A percentile compares a stretch with the other conserved stretches of the same genome.
Evolutionary conservation across 768 basidiomycete genomes (phyloP).

Genomic region (Arthromyces matolae): DNA sequence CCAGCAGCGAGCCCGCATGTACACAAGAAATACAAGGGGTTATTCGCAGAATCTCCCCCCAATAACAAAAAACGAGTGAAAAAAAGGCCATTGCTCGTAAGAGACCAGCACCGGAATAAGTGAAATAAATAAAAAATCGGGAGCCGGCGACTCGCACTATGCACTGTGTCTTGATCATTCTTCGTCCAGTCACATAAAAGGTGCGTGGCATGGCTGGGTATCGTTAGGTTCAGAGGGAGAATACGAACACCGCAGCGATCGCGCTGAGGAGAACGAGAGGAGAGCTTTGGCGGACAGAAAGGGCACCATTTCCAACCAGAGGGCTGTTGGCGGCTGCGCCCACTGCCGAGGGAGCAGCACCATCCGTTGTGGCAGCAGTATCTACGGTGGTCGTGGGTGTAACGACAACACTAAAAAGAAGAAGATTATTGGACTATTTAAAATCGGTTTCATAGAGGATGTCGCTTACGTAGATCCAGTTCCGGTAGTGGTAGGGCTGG

Average conservation of each 20-base stretch:
- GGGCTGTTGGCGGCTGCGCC: constrained; percentile 42
- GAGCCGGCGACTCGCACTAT: constrained; percentile 19
- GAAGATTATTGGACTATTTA: too few species aligned
- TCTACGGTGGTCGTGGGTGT: constrained; percentile 17
- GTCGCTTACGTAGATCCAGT: constrained; percentile 18
- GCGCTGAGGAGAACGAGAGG: constrained; percentile 41
- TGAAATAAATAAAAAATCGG: not conserved
- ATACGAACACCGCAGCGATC: constrained; percentile 34
- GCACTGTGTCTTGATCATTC: constrained; percentile 3
- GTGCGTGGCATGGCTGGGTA: constrained; percentile 23
- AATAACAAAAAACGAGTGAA: constrained; percentile 1
- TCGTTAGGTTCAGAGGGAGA: constrained; percentile 32
- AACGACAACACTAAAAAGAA: constrained; percentile 23
- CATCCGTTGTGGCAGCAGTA: constrained; percentile 6
- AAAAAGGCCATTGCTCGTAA: constrained; percentile 6
- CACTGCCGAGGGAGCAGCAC: constrained; percentile 20
- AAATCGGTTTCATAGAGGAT: not conserved
- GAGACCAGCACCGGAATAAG: constrained; percentile 17
- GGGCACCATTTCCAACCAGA: constrained; percentile 29
- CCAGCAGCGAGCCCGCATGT: constrained; percentile 16
- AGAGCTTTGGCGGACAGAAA: constrained; percentile 34
- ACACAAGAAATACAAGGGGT: constrained; percentile 11
- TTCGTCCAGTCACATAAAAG: constrained; percentile 16
- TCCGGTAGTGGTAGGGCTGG: not conserved
- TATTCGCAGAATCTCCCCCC: constrained; percentile 17